A percentile compares a stretch with the other conserved stretches of the same genome.
Evolutionary conservation across 2,329 filamentous ascomycete genomes (phyloP).

Genomic region (Thermothelomyces thermophilus): DNA sequence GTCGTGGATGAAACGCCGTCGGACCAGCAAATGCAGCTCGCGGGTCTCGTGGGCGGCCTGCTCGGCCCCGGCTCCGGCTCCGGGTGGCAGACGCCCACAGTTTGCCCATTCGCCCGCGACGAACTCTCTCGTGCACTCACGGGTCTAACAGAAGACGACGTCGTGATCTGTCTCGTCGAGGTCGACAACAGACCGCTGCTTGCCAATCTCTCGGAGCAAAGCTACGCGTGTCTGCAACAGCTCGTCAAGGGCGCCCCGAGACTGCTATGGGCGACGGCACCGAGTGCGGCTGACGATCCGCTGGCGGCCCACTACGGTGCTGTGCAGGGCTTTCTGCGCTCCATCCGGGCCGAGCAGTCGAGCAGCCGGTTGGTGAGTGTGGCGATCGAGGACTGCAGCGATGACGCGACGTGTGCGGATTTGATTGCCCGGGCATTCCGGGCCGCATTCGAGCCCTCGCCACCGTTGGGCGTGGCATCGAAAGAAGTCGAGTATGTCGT

Average conservation of each 20-base stretch:
- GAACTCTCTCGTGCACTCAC: neutral
- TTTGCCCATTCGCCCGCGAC: neutral
- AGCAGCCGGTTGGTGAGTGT: neutral
- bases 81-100: neutral
- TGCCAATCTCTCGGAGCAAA: neutral
- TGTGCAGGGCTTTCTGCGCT: neutral
- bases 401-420: neutral
- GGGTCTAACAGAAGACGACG: neutral
- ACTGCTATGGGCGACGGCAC: neutral
- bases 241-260: neutral
- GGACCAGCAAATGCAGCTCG: neutral
- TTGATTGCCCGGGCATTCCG: neutral
- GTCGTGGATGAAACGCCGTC: neutral
- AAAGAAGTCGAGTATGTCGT: slow-evolving; percentile 2
- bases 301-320: neutral
- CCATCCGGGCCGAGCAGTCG: neutral
- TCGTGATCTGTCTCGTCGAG: neutral
- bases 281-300: neutral
- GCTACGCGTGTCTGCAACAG: neutral
- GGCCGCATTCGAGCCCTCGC: neutral
- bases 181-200: neutral
- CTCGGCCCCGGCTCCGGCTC: neutral
- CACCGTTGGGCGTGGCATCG: neutral
- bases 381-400: neutral
- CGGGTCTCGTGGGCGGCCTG: neutral